phyloP scores from a whole-genome alignment of 176 grass and related monocot genomes.

The Oryza meyeriana region DNA sequence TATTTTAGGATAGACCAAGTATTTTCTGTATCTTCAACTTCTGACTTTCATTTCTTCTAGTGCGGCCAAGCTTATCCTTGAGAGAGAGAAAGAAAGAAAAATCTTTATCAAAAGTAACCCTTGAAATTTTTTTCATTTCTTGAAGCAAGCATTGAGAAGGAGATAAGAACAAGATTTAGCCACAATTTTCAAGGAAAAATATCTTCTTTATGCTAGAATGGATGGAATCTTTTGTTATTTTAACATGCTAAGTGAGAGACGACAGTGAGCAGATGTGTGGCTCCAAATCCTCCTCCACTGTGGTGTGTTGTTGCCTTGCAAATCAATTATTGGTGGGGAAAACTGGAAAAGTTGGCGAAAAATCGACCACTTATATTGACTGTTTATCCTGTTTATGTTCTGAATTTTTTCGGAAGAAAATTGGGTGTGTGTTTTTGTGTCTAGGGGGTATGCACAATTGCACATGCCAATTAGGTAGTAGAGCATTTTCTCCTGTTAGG shows the following conservation, averaged over 20 bases:
- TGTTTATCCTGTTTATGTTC: neutral
- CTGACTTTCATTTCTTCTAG: neutral
- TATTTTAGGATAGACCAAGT: too few relatives aligned
- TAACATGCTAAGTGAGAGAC: slow-evolving; percentile 12
- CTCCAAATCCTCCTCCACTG: slow-evolving; percentile 21
- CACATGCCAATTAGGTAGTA: slow-evolving; percentile 34
- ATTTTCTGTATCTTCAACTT: slow-evolving; percentile 23
- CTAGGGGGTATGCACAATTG: slow-evolving; percentile 7
- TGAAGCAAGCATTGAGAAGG: neutral
- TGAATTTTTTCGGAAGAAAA: neutral
- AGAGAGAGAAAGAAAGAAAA: neutral
- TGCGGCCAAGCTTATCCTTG: slow-evolving; percentile 41
- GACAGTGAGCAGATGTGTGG: slow-evolving; percentile 19
- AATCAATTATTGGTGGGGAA: slow-evolving; percentile 48
- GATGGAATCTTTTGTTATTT: slow-evolving; percentile 44
- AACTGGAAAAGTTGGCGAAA: slow-evolving; percentile 3
- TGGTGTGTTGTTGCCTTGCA: neutral
- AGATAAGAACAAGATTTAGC: slow-evolving; percentile 36
- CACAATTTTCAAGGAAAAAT: slow-evolving; percentile 47
- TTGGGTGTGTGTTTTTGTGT: neutral
- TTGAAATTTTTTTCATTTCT: neutral
- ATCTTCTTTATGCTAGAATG: slow-evolving; percentile 28
- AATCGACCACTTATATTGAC: slow-evolving; percentile 29
- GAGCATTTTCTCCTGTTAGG: slow-evolving; percentile 44
- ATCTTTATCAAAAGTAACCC: slow-evolving; percentile 31